These are phyloP conservation scores for Lignosus rhinocerotis DNA, from an alignment of 1,284 basidiomycete species.

Conservation along the genomic window DNA sequence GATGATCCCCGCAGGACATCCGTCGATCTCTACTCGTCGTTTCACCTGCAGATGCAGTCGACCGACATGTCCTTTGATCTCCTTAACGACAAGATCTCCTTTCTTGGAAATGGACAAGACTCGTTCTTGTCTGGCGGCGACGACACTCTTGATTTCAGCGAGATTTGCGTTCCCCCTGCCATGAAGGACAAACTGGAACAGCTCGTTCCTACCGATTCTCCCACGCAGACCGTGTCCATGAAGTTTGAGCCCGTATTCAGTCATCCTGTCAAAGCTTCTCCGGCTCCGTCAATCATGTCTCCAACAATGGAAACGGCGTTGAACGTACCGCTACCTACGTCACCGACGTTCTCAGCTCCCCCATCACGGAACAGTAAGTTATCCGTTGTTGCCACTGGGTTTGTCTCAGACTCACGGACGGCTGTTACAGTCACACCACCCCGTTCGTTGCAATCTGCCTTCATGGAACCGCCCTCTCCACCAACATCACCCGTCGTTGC, in stretches of 20 bases:
- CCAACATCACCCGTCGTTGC: conserved; percentile 15
- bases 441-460: neutral
- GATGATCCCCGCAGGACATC: conserved; percentile 46
- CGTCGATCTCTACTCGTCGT: conserved; percentile 58
- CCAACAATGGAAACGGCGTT: conserved; percentile 9
- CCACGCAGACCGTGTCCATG: neutral
- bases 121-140: conserved; percentile 34
- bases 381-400: too few relatives aligned
- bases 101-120: conserved; percentile 42
- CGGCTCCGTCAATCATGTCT: conserved; percentile 2
- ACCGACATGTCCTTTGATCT: conserved; percentile 62
- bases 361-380: conserved; percentile 13
- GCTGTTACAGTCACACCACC: conserved; percentile 7
- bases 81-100: conserved; percentile 63
- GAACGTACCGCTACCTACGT: conserved; percentile 17
- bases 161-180: conserved; percentile 9
- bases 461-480: conserved; percentile 12
- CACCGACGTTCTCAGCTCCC: conserved; percentile 9
- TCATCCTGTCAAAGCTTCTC: neutral
- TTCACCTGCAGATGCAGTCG: conserved; percentile 55
- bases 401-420: too few relatives aligned
- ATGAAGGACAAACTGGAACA: conserved; percentile 21
- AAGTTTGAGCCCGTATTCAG: conserved; percentile 3
- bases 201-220: neutral
- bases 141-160: conserved; percentile 21